These are phyloP conservation scores for barley (Hordeum vulgare) DNA, from an alignment of 176 grass and related monocot species.

Conservation along the genomic window MorexV3_pseudomolecules_assembly NC_058519.1:425398389-425398888, in stretches of 20 bases:
- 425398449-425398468: conserved; percentile 61
- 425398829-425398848: conserved; percentile 94
- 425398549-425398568: conserved; percentile 76
- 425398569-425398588: conserved; percentile 57
- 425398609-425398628: conserved; percentile 85
- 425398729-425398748: not conserved
- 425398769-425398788: conserved; percentile 64
- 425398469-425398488: conserved; percentile 95
- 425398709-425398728: not conserved
- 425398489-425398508: conserved; percentile 85
- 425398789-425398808: conserved; percentile 93
- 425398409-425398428: conserved; percentile 63
- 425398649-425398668: conserved; percentile 97
- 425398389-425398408: conserved; percentile 69
- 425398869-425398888: conserved; percentile 71
- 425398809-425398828: conserved; percentile 90
- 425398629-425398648: conserved; percentile 93
- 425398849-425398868: conserved; percentile 91
- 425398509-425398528: conserved; percentile 88
- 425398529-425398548: conserved; percentile 97
- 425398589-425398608: conserved; percentile 79
- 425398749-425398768: not conserved
- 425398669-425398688: conserved; percentile 85
- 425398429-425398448: conserved; percentile 78
- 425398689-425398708: conserved; percentile 77